Evolutionary conservation across 1,284 basidiomycete genomes (phyloP).

Genomic region (Clitocybe nebularis): DNA sequence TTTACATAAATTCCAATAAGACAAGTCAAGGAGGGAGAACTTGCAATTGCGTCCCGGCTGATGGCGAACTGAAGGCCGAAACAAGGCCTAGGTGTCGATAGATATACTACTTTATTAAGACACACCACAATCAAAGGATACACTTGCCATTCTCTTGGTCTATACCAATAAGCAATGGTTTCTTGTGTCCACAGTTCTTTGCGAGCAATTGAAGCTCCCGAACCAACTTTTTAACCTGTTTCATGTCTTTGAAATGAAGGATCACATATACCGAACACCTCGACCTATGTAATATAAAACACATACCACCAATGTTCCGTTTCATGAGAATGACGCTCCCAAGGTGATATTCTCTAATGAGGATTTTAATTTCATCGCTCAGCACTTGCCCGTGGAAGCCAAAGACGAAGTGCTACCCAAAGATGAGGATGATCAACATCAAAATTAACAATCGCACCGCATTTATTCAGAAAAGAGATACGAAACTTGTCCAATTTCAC

Average conservation of each 20-base stretch:
- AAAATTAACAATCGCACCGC: background rate
- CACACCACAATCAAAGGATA: background rate
- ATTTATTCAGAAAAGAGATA: no score
- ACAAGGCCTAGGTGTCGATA: constrained; percentile 46
- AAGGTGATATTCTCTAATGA: constrained; percentile 60
- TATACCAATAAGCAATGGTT: constrained; percentile 60
- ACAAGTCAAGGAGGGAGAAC: constrained; percentile 19
- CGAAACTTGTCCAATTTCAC: no score
- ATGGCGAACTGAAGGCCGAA: constrained; percentile 55
- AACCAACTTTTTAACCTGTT: constrained; percentile 46
- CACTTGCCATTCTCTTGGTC: constrained; percentile 67
- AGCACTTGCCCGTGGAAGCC: constrained; percentile 60
- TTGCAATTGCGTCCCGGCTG: constrained; percentile 64
- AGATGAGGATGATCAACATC: background rate
- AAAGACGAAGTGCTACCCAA: constrained; percentile 59
- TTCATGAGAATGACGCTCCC: constrained; percentile 69
- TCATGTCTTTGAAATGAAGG: constrained; percentile 33
- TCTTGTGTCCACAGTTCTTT: constrained; percentile 48
- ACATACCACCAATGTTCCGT: constrained; percentile 54
- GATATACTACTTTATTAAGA: background rate
- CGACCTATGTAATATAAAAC: background rate
- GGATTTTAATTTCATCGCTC: constrained; percentile 47
- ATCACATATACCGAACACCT: background rate
- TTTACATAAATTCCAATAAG: background rate
- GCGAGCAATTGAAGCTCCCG: constrained; percentile 50